phyloP scores from a whole-genome alignment of 441 rosid species.

The Manihot esculenta region DNA sequence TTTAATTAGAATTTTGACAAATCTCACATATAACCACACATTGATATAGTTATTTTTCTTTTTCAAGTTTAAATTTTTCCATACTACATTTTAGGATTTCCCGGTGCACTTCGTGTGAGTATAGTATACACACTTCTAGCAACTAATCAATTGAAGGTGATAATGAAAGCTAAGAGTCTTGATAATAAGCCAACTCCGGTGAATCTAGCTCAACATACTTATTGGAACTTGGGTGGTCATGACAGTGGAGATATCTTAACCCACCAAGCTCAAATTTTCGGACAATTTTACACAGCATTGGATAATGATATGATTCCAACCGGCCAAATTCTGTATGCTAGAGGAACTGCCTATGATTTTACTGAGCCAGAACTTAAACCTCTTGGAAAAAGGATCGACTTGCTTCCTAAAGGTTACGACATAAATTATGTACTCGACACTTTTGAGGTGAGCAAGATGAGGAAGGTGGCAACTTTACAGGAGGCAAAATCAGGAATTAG shows the following conservation, averaged over 20 bases:
- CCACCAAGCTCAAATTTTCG: conserved; percentile 49
- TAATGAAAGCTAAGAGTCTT: conserved; percentile 60
- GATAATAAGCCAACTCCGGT: conserved; percentile 61
- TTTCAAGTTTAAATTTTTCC: too few relatives aligned
- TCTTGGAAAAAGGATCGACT: conserved; percentile 44
- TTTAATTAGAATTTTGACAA: too few relatives aligned
- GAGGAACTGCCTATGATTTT: conserved; percentile 77
- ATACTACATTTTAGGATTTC: conserved; percentile 50
- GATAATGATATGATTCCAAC: conserved; percentile 66
- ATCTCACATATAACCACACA: too few relatives aligned
- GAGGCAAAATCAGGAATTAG: conserved; percentile 54
- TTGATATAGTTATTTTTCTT: too few relatives aligned
- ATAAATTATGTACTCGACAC: conserved; percentile 65
- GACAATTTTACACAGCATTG: conserved; percentile 42
- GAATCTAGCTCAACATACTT: conserved; percentile 68
- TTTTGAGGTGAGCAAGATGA: conserved; percentile 23
- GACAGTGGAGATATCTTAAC: conserved; percentile 54
- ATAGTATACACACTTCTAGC: conserved; percentile 44
- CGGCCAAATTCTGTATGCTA: conserved; percentile 49
- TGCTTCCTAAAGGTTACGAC: conserved; percentile 65
- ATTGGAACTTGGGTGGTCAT: conserved; percentile 85
- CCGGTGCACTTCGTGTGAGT: conserved; percentile 49
- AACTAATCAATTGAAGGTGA: conserved; percentile 38
- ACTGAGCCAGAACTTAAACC: conserved; percentile 43
- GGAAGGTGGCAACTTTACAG: conserved; percentile 45